A percentile compares a stretch with the other conserved stretches of the same genome.
These are phyloP conservation scores for Cryphonectria naterciae DNA, from an alignment of 2,329 filamentous ascomycete genomes.

Conservation along the genomic window DNA sequence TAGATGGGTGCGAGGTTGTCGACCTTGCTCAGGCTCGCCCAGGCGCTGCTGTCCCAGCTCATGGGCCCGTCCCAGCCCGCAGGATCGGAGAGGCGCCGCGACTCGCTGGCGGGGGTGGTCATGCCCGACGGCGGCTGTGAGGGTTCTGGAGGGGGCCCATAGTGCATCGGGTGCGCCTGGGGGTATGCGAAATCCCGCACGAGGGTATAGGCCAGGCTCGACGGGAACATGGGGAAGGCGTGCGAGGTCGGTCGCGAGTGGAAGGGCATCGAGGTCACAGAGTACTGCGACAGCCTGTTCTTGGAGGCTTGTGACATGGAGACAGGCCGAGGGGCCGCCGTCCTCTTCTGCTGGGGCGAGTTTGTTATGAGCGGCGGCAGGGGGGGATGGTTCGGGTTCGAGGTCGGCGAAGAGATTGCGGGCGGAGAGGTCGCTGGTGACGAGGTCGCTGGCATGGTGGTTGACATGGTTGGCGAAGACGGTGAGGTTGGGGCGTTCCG, in stretches of 20 bases:
- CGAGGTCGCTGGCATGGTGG: slow-evolving; percentile 61
- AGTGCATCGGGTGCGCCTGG: slow-evolving; percentile 81
- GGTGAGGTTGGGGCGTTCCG: slow-evolving; percentile 12
- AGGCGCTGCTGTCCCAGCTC: slow-evolving; percentile 56
- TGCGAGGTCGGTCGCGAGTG: slow-evolving; percentile 81
- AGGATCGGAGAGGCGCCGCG: slow-evolving; percentile 82
- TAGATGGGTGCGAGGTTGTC: slow-evolving; percentile 81
- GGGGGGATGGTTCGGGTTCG: slow-evolving; percentile 57
- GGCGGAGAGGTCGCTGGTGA: slow-evolving; percentile 56
- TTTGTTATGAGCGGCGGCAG: slow-evolving; percentile 60
- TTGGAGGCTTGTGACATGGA: slow-evolving; percentile 74
- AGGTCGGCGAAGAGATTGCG: slow-evolving; percentile 47
- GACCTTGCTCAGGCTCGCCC: slow-evolving; percentile 62
- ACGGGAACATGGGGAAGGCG: slow-evolving; percentile 81
- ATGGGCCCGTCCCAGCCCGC: slow-evolving; percentile 73
- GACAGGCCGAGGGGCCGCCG: slow-evolving; percentile 63
- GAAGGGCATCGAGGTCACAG: slow-evolving; percentile 67
- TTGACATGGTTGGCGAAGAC: slow-evolving; percentile 47
- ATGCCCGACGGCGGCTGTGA: slow-evolving; percentile 73
- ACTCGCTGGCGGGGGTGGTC: slow-evolving; percentile 84
- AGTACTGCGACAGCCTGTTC: slow-evolving; percentile 84
- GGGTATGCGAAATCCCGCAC: slow-evolving; percentile 97
- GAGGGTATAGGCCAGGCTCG: slow-evolving; percentile 82
- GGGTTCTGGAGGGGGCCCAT: slow-evolving; percentile 82
- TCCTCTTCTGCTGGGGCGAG: slow-evolving; percentile 60